phyloP scores from a whole-genome alignment of 78 protist genomes.

The Dictyostelium brefeldianum region DNA sequence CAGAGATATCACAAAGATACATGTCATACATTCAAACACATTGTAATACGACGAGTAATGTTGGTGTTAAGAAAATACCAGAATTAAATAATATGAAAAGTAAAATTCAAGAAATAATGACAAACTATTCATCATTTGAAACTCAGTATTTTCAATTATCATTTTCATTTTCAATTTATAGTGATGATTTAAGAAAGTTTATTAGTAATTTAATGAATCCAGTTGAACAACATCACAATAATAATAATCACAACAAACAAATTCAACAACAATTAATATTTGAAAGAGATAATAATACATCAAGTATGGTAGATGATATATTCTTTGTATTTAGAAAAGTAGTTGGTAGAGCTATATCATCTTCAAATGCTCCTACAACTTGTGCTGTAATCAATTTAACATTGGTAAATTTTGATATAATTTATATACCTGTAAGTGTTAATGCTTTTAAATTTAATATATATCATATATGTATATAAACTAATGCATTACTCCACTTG shows the following conservation, averaged over 20 bases:
- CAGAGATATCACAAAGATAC: conserved; percentile 62
- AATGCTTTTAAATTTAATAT: too few species aligned
- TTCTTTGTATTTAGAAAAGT: conserved; percentile 72
- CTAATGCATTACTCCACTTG: neutral
- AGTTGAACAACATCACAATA: neutral
- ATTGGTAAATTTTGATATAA: conserved; percentile 35
- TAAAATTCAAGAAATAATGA: conserved; percentile 34
- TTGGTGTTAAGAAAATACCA: neutral
- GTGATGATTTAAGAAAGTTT: conserved; percentile 48
- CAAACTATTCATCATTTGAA: conserved; percentile 40
- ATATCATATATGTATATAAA: too few species aligned
- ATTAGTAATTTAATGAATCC: conserved; percentile 16
- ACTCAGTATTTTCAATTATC: conserved; percentile 71
- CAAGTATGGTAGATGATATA: conserved; percentile 58
- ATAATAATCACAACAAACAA: neutral
- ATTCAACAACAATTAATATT: conserved; percentile 8
- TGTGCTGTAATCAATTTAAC: conserved; percentile 67
- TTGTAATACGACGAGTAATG: neutral
- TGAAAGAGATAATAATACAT: conserved; percentile 38
- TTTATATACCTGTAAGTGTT: conserved; percentile 74
- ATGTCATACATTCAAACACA: conserved; percentile 34
- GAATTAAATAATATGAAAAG: conserved; percentile 54
- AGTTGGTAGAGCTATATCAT: conserved; percentile 28
- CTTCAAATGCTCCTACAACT: conserved; percentile 35
- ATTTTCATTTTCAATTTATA: conserved; percentile 62